These are phyloP conservation scores for Otatea glauca DNA, from an alignment of 176 grass and related monocot genomes.

Conservation along the genomic window DNA sequence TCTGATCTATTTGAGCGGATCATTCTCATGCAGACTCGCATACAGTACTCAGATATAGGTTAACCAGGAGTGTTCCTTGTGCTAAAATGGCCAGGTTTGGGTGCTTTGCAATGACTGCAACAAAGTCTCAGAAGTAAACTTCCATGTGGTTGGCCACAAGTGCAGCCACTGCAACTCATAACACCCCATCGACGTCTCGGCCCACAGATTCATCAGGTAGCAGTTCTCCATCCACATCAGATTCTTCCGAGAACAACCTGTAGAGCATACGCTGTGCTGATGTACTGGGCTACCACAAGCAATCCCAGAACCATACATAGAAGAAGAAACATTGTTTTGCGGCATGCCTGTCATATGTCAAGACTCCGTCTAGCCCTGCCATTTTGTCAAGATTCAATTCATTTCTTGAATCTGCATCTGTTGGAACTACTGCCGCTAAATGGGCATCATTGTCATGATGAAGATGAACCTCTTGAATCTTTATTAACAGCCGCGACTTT, in stretches of 20 bases:
- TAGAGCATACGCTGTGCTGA: slow-evolving; percentile 24
- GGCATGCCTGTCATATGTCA: neutral
- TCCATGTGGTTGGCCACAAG: slow-evolving; percentile 90
- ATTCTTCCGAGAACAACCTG: slow-evolving; percentile 48
- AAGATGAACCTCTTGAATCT: neutral
- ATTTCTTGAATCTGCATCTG: slow-evolving; percentile 34
- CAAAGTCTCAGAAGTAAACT: slow-evolving; percentile 81
- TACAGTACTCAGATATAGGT: neutral
- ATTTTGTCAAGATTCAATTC: slow-evolving; percentile 47
- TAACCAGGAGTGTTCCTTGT: slow-evolving; percentile 4
- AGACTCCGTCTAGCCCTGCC: neutral
- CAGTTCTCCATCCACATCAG: slow-evolving; percentile 45
- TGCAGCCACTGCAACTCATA: slow-evolving; percentile 82
- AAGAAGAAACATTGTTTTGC: slow-evolving; percentile 35
- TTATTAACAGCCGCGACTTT: neutral
- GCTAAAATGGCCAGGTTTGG: slow-evolving; percentile 59
- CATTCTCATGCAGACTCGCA: neutral
- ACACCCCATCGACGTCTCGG: slow-evolving; percentile 62
- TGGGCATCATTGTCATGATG: neutral
- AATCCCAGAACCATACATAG: slow-evolving; percentile 36
- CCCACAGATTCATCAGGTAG: slow-evolving; percentile 50
- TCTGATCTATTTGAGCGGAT: slow-evolving; percentile 1
- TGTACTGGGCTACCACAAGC: neutral
- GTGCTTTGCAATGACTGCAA: slow-evolving; percentile 97
- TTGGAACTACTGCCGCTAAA: slow-evolving; percentile 2